Conservation (phyloP, 306 rosid genomes). For the Begonia masoniana region DNA sequence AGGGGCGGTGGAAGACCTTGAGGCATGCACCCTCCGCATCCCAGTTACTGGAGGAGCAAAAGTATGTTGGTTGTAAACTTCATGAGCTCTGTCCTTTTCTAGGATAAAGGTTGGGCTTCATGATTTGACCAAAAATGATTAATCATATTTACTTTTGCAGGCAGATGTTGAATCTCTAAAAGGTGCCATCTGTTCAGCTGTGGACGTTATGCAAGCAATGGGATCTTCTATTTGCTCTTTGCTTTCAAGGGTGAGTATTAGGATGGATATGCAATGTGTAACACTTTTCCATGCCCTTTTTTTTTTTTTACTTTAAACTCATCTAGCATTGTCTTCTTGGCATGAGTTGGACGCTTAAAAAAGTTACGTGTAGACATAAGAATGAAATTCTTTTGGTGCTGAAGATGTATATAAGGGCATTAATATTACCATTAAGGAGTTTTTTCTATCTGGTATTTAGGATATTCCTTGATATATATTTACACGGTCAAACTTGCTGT, state of each 20-base stretch:
- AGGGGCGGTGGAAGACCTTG: conserved; percentile 83
- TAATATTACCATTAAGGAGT: too few relatives aligned
- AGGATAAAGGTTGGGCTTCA: conserved; percentile 8
- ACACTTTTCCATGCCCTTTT: too few relatives aligned
- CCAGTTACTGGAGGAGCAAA: conserved; percentile 75
- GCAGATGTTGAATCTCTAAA: conserved; percentile 79
- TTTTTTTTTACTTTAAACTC: too few relatives aligned
- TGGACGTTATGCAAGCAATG: conserved; percentile 84
- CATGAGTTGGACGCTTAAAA: too few relatives aligned
- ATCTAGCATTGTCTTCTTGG: too few relatives aligned
- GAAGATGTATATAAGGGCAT: too few relatives aligned
- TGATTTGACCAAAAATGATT: neutral
- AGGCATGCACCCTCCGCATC: conserved; percentile 90
- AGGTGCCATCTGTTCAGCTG: conserved; percentile 76
- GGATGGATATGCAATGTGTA: too few relatives aligned
- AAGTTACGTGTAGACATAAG: too few relatives aligned
- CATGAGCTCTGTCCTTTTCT: neutral
- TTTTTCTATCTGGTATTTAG: too few relatives aligned
- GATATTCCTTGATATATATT: too few relatives aligned
- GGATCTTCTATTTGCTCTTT: conserved; percentile 68
- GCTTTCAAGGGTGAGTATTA: conserved; percentile 50
- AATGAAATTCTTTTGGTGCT: too few relatives aligned
- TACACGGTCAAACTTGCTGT: too few relatives aligned
- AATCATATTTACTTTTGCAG: conserved; percentile 29
- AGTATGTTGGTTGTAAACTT: conserved; percentile 30